phyloP scores from a whole-genome alignment of 208 protist species.

The Acanthamoeba healyi region DNA sequence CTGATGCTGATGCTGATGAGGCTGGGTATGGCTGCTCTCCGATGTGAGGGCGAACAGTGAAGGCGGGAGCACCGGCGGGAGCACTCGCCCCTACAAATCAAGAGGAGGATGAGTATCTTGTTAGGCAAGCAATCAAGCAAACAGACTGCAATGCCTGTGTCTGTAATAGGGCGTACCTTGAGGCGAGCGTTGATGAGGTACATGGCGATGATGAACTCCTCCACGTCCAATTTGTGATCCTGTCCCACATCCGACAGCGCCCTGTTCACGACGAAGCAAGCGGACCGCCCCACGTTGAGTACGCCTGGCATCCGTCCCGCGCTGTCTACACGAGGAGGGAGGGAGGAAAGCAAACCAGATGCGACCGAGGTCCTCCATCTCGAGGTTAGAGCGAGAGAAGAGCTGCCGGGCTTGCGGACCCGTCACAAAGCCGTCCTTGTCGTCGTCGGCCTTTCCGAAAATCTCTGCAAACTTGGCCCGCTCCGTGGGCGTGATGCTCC shows the following conservation, averaged over 20 bases:
- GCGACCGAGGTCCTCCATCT: constrained; percentile 48
- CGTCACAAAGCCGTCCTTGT: constrained; percentile 63
- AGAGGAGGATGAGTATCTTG: not conserved
- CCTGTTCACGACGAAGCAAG: not conserved
- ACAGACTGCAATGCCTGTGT: no score
- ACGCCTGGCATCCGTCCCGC: not conserved
- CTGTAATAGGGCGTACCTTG: no score
- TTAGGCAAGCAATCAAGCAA: no score
- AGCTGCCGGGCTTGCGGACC: constrained; percentile 35
- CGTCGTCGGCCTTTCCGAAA: constrained; percentile 68
- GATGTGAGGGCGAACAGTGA: not conserved
- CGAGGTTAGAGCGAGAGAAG: constrained; percentile 25
- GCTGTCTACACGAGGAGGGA: not conserved
- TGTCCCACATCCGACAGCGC: constrained; percentile 37
- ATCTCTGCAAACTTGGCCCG: constrained; percentile 64
- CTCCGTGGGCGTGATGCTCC: constrained; percentile 25
- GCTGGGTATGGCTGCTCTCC: not conserved
- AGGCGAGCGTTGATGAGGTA: constrained; percentile 70
- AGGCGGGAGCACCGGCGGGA: constrained; percentile 1
- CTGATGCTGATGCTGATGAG: not conserved
- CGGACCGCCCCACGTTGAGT: no score
- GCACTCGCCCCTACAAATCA: not conserved
- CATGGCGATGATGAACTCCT: constrained; percentile 72
- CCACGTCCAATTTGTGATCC: not conserved
- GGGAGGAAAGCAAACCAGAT: not conserved